A percentile compares a stretch with the other conserved stretches of the same genome.
These are phyloP conservation scores for Trichocladium antarcticum DNA, from an alignment of 495 filamentous ascomycete genomes.

Conservation along the genomic window DNA sequence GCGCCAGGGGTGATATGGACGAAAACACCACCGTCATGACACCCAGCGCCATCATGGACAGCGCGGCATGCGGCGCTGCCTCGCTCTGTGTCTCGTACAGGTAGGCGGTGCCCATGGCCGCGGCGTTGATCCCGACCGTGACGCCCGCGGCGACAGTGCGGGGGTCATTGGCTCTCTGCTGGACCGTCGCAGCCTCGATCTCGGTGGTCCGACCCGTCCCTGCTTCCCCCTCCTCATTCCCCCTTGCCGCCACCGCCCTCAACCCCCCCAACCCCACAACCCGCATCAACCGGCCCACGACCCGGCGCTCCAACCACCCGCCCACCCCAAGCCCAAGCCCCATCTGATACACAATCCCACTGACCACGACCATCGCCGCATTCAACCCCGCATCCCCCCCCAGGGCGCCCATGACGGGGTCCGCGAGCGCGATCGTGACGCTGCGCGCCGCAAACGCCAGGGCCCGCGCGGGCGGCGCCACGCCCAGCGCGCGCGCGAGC, in stretches of 20 bases:
- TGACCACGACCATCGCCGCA: slow-evolving; percentile 36
- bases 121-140: slow-evolving; percentile 39
- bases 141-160: slow-evolving; percentile 33
- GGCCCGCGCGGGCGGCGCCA: slow-evolving; percentile 21
- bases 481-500: slow-evolving; percentile 22
- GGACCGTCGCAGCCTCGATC: not conserved
- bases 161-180: slow-evolving; percentile 14
- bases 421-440: slow-evolving; percentile 34
- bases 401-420: slow-evolving; percentile 29
- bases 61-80: slow-evolving; percentile 38
- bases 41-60: slow-evolving; percentile 40
- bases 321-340: slow-evolving; percentile 25
- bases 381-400: slow-evolving; percentile 33
- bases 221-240: not conserved
- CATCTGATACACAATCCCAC: slow-evolving; percentile 39
- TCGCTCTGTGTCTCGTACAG: slow-evolving; percentile 36
- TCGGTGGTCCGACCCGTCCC: not conserved
- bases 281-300: slow-evolving; percentile 6
- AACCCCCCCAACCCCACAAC: not conserved
- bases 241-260: not conserved
- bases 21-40: slow-evolving; percentile 39
- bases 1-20: slow-evolving; percentile 22
- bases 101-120: slow-evolving; percentile 41
- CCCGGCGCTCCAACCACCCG: slow-evolving; percentile 26
- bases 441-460: slow-evolving; percentile 37